A percentile compares a stretch with the other conserved stretches of the same genome.
Conservation (phyloP, 1,284 basidiomycete genomes). For the Microbotryomycetes sp. region DNA sequence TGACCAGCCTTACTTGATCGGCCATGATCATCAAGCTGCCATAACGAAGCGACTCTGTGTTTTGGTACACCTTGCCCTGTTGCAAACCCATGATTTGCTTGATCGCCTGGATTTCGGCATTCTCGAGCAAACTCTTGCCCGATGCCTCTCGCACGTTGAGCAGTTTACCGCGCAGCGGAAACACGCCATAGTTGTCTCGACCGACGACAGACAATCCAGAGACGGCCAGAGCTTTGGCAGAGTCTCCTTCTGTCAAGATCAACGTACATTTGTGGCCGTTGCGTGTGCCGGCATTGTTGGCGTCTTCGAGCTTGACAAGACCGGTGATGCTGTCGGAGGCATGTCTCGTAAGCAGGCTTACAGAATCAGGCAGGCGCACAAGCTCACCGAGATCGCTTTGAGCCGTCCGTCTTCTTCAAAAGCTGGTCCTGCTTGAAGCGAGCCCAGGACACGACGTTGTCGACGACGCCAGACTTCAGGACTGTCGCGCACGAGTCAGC, state of each 20-base stretch:
- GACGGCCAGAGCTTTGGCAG: slow-evolving; percentile 92
- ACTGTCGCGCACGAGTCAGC: slow-evolving; percentile 48
- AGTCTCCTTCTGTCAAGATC: slow-evolving; percentile 98
- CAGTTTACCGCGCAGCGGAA: slow-evolving; percentile 93
- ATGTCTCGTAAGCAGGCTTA: slow-evolving; percentile 41
- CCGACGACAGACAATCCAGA: slow-evolving; percentile 92
- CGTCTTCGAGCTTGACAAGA: slow-evolving; percentile 88
- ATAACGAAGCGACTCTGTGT: slow-evolving; percentile 70
- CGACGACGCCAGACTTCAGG: slow-evolving; percentile 80
- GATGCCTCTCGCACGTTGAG: slow-evolving; percentile 95
- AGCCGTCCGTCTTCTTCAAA: slow-evolving; percentile 94
- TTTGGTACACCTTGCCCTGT: slow-evolving; percentile 81
- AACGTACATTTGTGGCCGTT: slow-evolving; percentile 80
- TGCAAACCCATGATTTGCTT: slow-evolving; percentile 97
- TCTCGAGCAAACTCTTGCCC: slow-evolving; percentile 96
- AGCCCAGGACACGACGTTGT: slow-evolving; percentile 89
- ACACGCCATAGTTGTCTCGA: slow-evolving; percentile 94
- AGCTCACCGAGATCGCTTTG: slow-evolving; percentile 71
- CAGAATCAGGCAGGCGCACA: background rate
- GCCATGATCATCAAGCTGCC: slow-evolving; percentile 99
- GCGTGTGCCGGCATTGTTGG: slow-evolving; percentile 91
- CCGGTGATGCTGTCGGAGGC: slow-evolving; percentile 56
- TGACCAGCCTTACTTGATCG: slow-evolving; percentile 68
- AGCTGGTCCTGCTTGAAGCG: slow-evolving; percentile 94
- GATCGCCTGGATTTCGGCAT: slow-evolving; percentile 93